These are phyloP conservation scores for Phytophthora nicotianae DNA, from an alignment of 352 stramenopile genomes.

Conservation along the genomic window DNA sequence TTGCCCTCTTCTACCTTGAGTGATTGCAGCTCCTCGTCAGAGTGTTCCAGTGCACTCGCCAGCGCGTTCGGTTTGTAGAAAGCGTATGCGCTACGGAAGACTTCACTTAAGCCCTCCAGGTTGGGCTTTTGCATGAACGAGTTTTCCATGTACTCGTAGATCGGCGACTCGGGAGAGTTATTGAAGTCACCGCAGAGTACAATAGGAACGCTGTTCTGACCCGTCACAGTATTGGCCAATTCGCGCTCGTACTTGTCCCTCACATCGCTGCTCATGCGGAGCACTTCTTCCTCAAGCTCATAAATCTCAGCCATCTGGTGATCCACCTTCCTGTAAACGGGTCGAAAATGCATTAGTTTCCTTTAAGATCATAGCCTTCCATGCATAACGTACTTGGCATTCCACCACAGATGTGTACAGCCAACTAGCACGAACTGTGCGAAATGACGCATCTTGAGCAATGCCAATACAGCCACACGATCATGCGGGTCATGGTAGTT, in stretches of 20 bases:
- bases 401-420: conserved; percentile 90
- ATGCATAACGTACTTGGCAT: conserved; percentile 66
- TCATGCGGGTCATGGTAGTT: conserved; percentile 90
- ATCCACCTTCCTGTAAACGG: conserved; percentile 72
- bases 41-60: conserved; percentile 37
- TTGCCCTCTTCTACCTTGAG: conserved; percentile 45
- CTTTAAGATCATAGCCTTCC: background rate
- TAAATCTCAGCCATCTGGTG: conserved; percentile 88
- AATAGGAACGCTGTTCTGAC: conserved; percentile 63
- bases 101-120: conserved; percentile 66
- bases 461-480: conserved; percentile 80
- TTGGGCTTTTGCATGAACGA: conserved; percentile 89
- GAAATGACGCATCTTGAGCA: conserved; percentile 86
- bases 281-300: conserved; percentile 84
- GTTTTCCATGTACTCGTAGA: conserved; percentile 90
- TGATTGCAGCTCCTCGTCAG: conserved; percentile 28
- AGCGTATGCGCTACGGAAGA: conserved; percentile 77
- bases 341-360: background rate
- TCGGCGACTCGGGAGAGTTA: conserved; percentile 81
- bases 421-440: conserved; percentile 81
- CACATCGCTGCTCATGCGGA: conserved; percentile 77
- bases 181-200: conserved; percentile 90
- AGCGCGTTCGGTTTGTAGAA: conserved; percentile 66
- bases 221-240: conserved; percentile 54
- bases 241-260: conserved; percentile 85